Percentiles rank a stretch among this genome's conserved stretches.
These are phyloP conservation scores for Pestalotiopsis sp. DNA, from an alignment of 2,329 filamentous ascomycete species.

Conservation along the genomic window DNA sequence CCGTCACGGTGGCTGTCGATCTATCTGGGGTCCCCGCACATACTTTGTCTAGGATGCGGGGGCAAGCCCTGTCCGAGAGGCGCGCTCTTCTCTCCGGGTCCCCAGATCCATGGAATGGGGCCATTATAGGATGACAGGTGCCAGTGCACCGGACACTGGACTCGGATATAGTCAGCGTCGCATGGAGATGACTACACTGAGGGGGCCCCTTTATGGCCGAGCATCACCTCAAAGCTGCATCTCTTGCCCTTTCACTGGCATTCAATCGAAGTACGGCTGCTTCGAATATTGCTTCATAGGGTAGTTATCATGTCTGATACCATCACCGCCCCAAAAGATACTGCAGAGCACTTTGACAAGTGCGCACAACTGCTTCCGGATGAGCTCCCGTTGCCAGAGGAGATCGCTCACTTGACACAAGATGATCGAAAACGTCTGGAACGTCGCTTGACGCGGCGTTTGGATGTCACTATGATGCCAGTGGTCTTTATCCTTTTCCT, in stretches of 20 bases:
- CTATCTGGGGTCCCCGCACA: not conserved
- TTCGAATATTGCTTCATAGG: not conserved
- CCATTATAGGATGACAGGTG: slow-evolving; percentile 1
- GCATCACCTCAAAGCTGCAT: not conserved
- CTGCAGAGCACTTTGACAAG: slow-evolving; percentile 9
- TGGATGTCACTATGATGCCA: slow-evolving; percentile 20
- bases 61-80: not conserved
- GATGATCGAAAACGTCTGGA: slow-evolving; percentile 8
- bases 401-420: slow-evolving; percentile 1
- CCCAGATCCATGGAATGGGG: not conserved
- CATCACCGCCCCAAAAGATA: not conserved
- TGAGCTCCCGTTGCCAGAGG: slow-evolving; percentile 12
- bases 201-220: not conserved
- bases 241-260: not conserved
- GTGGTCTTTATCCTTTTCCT: slow-evolving; percentile 20
- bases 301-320: slow-evolving; percentile 8
- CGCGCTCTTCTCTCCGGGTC: slow-evolving; percentile 5
- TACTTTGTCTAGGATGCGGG: not conserved
- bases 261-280: not conserved
- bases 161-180: not conserved
- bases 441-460: slow-evolving; percentile 6
- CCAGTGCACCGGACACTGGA: not conserved
- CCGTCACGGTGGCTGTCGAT: not conserved
- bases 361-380: slow-evolving; percentile 5
- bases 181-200: not conserved